Conservation (phyloP, 2,329 filamentous ascomycete genomes). For the Xylariaceae sp. region DNA sequence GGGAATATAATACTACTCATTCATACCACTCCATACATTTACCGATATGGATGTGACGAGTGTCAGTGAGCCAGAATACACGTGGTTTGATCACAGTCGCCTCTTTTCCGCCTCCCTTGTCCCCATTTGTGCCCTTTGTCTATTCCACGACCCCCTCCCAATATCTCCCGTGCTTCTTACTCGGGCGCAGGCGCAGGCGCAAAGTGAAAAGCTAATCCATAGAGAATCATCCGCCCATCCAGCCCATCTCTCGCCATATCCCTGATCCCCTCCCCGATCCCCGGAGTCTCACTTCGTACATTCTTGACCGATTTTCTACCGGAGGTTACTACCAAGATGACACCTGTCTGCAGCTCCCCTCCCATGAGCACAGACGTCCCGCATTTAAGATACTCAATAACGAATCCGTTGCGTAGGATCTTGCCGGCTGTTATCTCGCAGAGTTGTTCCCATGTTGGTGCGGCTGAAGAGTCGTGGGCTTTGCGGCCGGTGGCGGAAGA, state of each 20-base stretch:
- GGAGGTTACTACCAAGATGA: constrained; percentile 12
- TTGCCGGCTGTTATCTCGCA: constrained; percentile 13
- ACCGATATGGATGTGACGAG: too few relatives aligned
- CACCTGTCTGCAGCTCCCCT: constrained; percentile 9
- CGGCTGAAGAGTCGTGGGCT: too few relatives aligned
- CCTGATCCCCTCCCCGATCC: constrained; percentile 11
- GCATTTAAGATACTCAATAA: constrained; percentile 4
- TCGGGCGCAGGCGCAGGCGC: neutral
- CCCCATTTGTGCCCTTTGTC: too few relatives aligned
- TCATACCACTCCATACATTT: too few relatives aligned
- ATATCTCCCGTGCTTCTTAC: too few relatives aligned
- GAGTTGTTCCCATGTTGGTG: neutral
- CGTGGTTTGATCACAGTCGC: too few relatives aligned
- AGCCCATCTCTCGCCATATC: constrained; percentile 16
- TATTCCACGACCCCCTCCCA: too few relatives aligned
- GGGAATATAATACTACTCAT: too few relatives aligned
- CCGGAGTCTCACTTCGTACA: constrained; percentile 7
- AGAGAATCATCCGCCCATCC: neutral
- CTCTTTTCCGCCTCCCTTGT: too few relatives aligned
- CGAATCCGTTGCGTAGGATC: constrained; percentile 15
- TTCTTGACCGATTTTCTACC: constrained; percentile 5
- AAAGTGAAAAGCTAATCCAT: constrained; percentile 13
- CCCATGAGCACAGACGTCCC: constrained; percentile 11
- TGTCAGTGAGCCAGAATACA: too few relatives aligned
- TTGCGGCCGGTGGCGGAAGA: too few relatives aligned